Evolutionary conservation across 306 rosid genomes (phyloP).

Genomic region (Lagenaria siceraria): DNA sequence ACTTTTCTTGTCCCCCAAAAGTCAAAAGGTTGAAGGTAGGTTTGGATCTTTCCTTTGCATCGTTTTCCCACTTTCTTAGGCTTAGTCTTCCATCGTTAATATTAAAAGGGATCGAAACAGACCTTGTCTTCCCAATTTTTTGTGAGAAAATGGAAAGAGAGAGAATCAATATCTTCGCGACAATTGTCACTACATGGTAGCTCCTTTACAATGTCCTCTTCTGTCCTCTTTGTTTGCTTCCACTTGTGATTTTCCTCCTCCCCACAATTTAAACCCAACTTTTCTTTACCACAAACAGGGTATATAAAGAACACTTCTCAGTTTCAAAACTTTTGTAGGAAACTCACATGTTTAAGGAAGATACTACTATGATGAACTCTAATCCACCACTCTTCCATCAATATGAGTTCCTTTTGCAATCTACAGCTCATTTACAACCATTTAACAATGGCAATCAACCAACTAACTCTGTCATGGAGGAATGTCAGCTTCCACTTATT

Average conservation of each 20-base stretch:
- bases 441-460: slow-evolving; percentile 7
- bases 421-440: slow-evolving; percentile 12
- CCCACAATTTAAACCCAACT: background rate
- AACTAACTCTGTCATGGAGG: slow-evolving; percentile 22
- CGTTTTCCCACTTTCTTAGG: slow-evolving; percentile 19
- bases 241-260: slow-evolving; percentile 32
- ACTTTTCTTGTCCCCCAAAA: slow-evolving; percentile 18
- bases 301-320: slow-evolving; percentile 31
- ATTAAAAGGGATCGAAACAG: slow-evolving; percentile 2
- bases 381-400: slow-evolving; percentile 61
- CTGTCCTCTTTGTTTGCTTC: slow-evolving; percentile 13
- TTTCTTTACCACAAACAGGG: slow-evolving; percentile 6
- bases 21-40: slow-evolving; percentile 40
- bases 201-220: background rate
- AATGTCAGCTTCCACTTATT: slow-evolving; percentile 65
- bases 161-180: slow-evolving; percentile 23
- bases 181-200: slow-evolving; percentile 46
- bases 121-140: slow-evolving; percentile 20
- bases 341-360: slow-evolving; percentile 11
- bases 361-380: slow-evolving; percentile 15
- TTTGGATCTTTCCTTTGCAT: slow-evolving; percentile 36
- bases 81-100: background rate
- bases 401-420: slow-evolving; percentile 35
- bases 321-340: slow-evolving; percentile 12
- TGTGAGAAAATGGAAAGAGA: slow-evolving; percentile 8